Conservation (phyloP, 306 rosid species). For the Vigna reflexopilosa region DNA sequence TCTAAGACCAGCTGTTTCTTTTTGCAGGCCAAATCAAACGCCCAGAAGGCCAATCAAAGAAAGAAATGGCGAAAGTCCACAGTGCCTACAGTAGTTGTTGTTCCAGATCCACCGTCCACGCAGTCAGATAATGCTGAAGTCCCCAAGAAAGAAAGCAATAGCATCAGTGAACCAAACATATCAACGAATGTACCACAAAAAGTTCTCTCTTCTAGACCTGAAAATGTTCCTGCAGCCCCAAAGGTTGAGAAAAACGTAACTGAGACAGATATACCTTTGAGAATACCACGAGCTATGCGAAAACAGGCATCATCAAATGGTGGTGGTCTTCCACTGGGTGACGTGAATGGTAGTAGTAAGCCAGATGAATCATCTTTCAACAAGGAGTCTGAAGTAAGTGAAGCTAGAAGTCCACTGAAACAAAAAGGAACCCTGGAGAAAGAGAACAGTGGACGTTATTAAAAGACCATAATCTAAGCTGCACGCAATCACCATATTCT, state of each 20-base stretch:
- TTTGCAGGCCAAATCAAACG: constrained; percentile 74
- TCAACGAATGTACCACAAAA: constrained; percentile 41
- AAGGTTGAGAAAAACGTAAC: constrained; percentile 44
- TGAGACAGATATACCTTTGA: constrained; percentile 63
- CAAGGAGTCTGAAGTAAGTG: constrained; percentile 57
- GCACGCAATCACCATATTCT: constrained; percentile 40
- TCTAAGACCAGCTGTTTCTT: neutral
- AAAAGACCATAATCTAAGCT: neutral
- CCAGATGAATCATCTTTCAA: constrained; percentile 59
- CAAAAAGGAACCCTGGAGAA: constrained; percentile 66
- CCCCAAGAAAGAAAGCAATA: constrained; percentile 42
- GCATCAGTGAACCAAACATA: constrained; percentile 29
- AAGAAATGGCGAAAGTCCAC: constrained; percentile 87
- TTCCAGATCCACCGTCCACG: constrained; percentile 60
- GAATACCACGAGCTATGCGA: constrained; percentile 86
- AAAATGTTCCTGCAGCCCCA: constrained; percentile 38
- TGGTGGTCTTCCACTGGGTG: constrained; percentile 61
- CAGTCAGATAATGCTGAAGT: constrained; percentile 57
- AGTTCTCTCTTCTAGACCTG: constrained; percentile 33
- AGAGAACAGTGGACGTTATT: constrained; percentile 74
- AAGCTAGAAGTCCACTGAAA: constrained; percentile 61
- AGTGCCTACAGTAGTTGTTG: constrained; percentile 61
- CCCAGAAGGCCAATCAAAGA: constrained; percentile 65
- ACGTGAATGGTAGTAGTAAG: constrained; percentile 69
- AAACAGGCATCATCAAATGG: constrained; percentile 56